A percentile compares a stretch with the other conserved stretches of the same genome.
phyloP scores from a whole-genome alignment of 2,329 filamentous ascomycete genomes.

The Fusarium liriodendri region DNA sequence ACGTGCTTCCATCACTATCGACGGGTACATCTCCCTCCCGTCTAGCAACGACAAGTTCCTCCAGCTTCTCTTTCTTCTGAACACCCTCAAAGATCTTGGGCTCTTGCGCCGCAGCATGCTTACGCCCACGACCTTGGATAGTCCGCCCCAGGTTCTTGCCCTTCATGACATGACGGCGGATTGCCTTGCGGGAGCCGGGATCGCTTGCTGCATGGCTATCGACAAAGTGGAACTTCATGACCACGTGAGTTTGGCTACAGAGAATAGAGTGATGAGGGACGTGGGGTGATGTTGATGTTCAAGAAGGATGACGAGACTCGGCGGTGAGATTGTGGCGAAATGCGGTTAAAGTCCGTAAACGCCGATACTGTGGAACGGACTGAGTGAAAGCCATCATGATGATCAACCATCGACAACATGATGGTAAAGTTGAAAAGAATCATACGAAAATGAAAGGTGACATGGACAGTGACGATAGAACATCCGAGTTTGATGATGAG shows the following conservation, averaged over 20 bases:
- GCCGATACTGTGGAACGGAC: constrained; percentile 9
- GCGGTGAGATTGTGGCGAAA: constrained; percentile 17
- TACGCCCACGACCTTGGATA: constrained; percentile 32
- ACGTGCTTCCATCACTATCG: not conserved
- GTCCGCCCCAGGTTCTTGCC: constrained; percentile 36
- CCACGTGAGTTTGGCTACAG: not conserved
- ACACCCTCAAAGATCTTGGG: not conserved
- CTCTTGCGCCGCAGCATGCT: constrained; percentile 12
- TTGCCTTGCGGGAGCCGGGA: constrained; percentile 20
- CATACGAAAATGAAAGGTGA: not conserved
- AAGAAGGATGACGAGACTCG: not conserved
- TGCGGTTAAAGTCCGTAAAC: constrained; percentile 30
- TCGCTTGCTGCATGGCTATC: constrained; percentile 12
- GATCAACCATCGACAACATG: not conserved
- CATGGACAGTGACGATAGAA: not conserved
- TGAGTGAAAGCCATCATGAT: not conserved
- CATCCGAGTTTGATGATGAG: not conserved
- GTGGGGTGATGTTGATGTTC: not conserved
- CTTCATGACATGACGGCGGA: constrained; percentile 41
- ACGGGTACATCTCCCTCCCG: not conserved
- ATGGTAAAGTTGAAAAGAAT: not conserved
- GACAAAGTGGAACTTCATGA: constrained; percentile 38
- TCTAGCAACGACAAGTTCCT: not conserved
- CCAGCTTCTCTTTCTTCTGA: not conserved
- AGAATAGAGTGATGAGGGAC: not conserved